Evolutionary conservation across 768 basidiomycete genomes (phyloP), one percentile per base, ranked within the genome.

Genomic region (Lactarius vividus): DNA sequence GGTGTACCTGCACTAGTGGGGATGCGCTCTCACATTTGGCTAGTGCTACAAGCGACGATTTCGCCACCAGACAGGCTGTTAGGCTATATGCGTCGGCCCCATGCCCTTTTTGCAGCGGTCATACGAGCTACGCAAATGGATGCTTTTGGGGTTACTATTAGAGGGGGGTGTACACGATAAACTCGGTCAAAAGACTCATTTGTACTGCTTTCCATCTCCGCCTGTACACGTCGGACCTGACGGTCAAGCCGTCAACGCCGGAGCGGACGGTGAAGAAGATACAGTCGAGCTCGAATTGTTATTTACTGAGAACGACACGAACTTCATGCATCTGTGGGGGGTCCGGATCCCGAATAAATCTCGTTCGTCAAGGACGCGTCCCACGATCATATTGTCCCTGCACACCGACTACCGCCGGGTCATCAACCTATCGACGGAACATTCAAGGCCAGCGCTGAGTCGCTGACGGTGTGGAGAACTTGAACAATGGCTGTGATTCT

Each of bases 281-380:
- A 82, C 85, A 33, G 83, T 94, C 23, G 85, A 90, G 53, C 96
- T 96, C 0, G 87, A 92, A 9, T 80, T 99, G 40, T 76, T 98
- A 20, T 99, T 99, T 76, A 96, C 95, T 16, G 96, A 98, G 72
- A 99, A 98, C 76, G 92, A 98, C 74, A 97, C 96, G 67, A 99
- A 99, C 81, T 96, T 89, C 75, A 83, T 83, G 73, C 85, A 96
- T 61, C 82, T 99, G 28, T 99, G 98, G 75, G 90, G 88, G 28
- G 95, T 31, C n/a, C n/a, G 29, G 29, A 3, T 92, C 8, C 80
- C 87, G 70, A 99, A 98, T 79, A 81, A 84, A 59, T 87, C 87
- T 0, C 83, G 84, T 95, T 88, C 73, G 91, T 92, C 73, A 98
- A 99, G 78, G 97, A 99, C 73, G 96, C 91, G 15, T 99, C 98